Base-by-base conservation (phyloP, 495 filamentous ascomycete genomes). In the Neurospora tetrasperma region DNA sequence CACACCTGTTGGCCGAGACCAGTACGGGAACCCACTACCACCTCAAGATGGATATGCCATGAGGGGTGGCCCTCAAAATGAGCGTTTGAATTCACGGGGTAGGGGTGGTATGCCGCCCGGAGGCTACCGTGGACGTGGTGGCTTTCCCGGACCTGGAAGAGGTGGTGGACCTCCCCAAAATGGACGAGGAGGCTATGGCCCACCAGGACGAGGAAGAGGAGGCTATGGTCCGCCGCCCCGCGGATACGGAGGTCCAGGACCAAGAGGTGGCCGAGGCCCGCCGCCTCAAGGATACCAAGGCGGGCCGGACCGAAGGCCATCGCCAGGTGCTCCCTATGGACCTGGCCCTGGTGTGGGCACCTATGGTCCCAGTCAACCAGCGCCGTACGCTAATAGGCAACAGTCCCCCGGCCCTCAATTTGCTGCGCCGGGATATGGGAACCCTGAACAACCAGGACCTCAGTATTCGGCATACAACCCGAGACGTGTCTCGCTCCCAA, bases 11-110 rank as follows among this genome's bases (percentile, higher is more conserved):
- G 71, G 74, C 10, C 86, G 87, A 70, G 92, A 96, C 76, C 89
- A 92, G 73, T 90, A 90, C 71, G 92, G 91, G 11, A 92, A 91
- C 76, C 85, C 88, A 11, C 78, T 91, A 43, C 71, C 86, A 18
- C 80, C 86, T 7, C 84, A 82, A 70, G 84, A 80, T 79, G 79
- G 71, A 6, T 86, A 84, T 72, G 81, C 84, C 18, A 79, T 90
- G 79, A 86, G 87, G 74, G 83, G 86, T 72, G 88, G 89, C 48
- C 89, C 90, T 72, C 90, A 88, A 5, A 82, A 89, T 70, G 87
- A 87, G 75, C 87, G 87, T 18, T 86, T 91, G 86, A 88, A 86
- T 62, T 82, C 82, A 39, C 81, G 83, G 76, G 84, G 82, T n/a
- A 78, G 84, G 75, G 85, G 86, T 70, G 87, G 86, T 0, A 84